Conservation (phyloP, 2,329 filamentous ascomycete genomes). For the Claviceps sp. region DNA sequence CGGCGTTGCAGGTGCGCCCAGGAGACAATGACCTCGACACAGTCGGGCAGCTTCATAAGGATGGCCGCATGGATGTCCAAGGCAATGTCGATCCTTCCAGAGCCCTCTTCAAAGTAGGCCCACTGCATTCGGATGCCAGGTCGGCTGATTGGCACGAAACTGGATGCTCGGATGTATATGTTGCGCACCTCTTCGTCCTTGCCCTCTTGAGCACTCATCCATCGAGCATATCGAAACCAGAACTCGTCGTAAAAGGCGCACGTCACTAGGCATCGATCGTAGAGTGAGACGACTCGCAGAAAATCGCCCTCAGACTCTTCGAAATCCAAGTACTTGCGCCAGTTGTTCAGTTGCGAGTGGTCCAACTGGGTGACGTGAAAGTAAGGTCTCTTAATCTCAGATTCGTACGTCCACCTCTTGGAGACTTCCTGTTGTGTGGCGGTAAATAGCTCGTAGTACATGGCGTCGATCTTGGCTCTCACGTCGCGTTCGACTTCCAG, state of each 20-base stretch:
- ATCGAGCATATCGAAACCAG: constrained; percentile 92
- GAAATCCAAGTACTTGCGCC: constrained; percentile 93
- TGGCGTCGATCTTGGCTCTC: constrained; percentile 62
- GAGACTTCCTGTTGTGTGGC: constrained; percentile 76
- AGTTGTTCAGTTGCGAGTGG: constrained; percentile 71
- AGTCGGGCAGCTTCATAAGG: constrained; percentile 60
- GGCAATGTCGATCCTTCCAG: constrained; percentile 62
- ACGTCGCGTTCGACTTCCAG: constrained; percentile 75
- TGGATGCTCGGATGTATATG: constrained; percentile 80
- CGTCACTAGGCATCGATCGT: constrained; percentile 86
- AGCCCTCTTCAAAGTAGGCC: constrained; percentile 87
- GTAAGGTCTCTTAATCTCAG: constrained; percentile 88
- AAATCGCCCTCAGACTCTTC: constrained; percentile 78
- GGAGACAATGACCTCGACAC: constrained; percentile 77
- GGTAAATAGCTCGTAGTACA: constrained; percentile 70
- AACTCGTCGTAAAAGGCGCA: constrained; percentile 95
- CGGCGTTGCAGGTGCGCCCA: constrained; percentile 78
- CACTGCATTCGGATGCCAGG: constrained; percentile 80
- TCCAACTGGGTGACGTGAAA: constrained; percentile 94
- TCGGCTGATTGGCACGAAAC: constrained; percentile 77
- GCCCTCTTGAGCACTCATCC: constrained; percentile 70
- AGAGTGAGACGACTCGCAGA: constrained; percentile 63
- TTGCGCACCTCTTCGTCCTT: constrained; percentile 86
- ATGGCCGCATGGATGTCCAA: constrained; percentile 77
- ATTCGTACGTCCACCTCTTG: constrained; percentile 90